Conservation (phyloP, 2,329 filamentous ascomycete genomes). For the Xylogone sp. region DNA sequence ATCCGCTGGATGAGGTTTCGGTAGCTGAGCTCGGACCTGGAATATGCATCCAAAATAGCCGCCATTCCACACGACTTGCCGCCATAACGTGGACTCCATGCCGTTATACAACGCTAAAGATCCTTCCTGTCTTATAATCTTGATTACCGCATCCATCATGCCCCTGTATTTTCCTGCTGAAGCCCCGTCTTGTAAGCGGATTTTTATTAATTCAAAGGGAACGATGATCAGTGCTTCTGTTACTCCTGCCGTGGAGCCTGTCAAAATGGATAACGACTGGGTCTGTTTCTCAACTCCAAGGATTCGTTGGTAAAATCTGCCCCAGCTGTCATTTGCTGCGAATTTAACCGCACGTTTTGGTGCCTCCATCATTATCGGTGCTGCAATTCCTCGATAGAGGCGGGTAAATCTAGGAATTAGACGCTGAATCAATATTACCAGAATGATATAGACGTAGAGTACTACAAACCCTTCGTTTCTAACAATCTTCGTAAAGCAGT, state of each 20-base stretch:
- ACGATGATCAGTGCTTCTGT: conserved; percentile 95
- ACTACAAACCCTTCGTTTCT: conserved; percentile 57
- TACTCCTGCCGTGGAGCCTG: conserved; percentile 85
- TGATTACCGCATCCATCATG: conserved; percentile 71
- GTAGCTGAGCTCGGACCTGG: conserved; percentile 82
- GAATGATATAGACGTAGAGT: conserved; percentile 1
- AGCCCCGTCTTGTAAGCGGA: conserved; percentile 88
- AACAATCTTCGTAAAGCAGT: conserved; percentile 95
- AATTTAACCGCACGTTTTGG: conserved; percentile 95
- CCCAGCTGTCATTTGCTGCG: conserved; percentile 97
- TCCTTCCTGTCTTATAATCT: conserved; percentile 78
- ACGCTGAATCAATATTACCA: too few species aligned
- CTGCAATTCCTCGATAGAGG: conserved; percentile 88
- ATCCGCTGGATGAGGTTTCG: conserved; percentile 57
- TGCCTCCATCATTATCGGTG: conserved; percentile 94
- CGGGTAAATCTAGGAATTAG: conserved; percentile 63
- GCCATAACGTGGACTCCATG: conserved; percentile 90
- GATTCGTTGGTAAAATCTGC: conserved; percentile 78
- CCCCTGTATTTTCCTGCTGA: conserved; percentile 82
- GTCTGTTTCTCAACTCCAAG: conserved; percentile 84
- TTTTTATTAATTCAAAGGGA: conserved; percentile 95
- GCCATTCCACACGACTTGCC: conserved; percentile 85
- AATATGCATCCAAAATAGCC: conserved; percentile 97
- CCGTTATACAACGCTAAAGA: conserved; percentile 88
- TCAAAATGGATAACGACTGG: conserved; percentile 83